Evolutionary conservation across 225 moss, liverwort and hornwort species (phyloP).

Genomic region (Physcomitrium patens): DNA sequence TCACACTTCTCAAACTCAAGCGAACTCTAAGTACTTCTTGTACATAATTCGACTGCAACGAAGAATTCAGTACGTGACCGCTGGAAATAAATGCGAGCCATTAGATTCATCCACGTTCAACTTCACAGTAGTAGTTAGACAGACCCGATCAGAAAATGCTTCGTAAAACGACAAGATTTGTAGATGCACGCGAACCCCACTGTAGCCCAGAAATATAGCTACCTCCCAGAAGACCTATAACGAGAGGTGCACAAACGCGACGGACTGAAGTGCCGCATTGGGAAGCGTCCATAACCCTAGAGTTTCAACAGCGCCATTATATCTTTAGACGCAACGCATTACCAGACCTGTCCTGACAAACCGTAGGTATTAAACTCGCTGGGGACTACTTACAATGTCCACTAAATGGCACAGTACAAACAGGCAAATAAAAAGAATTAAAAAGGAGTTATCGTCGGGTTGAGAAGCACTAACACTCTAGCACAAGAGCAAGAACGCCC

Average conservation of each 20-base stretch:
- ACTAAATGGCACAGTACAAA: slow-evolving; percentile 8
- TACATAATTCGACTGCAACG: background rate
- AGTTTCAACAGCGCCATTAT: background rate
- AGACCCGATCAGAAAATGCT: too few relatives aligned
- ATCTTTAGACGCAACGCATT: background rate
- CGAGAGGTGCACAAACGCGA: background rate
- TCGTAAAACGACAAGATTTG: too few relatives aligned
- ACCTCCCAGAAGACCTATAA: background rate
- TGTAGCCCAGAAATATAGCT: too few relatives aligned
- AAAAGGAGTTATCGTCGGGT: background rate
- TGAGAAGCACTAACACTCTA: background rate
- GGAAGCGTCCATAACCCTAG: slow-evolving; percentile 35
- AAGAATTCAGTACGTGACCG: background rate
- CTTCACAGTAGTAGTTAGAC: background rate
- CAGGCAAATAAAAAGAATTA: background rate
- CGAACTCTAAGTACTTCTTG: background rate
- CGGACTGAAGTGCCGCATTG: background rate
- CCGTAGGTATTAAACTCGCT: background rate
- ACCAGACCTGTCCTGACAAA: background rate
- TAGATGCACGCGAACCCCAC: too few relatives aligned
- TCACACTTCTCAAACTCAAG: background rate
- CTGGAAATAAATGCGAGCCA: background rate
- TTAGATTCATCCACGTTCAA: background rate
- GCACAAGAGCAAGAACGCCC: background rate
- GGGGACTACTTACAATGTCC: background rate